These are phyloP conservation scores for Neofusicoccum cordaticola DNA, from an alignment of 2,329 filamentous ascomycete genomes.

Conservation along the genomic window DNA sequence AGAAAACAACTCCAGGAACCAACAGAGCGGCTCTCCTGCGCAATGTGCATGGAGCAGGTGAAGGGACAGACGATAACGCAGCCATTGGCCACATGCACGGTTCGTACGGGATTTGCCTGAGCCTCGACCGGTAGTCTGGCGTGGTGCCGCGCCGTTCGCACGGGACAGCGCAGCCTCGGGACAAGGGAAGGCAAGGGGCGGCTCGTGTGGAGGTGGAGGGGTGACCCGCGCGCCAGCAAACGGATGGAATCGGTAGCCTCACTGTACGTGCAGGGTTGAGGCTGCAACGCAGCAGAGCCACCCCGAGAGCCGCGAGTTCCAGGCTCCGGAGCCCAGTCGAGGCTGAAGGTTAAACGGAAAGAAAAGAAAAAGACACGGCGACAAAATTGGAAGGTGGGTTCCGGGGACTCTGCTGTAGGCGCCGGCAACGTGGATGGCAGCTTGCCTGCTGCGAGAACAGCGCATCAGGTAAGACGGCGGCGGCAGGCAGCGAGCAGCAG, in stretches of 20 bases:
- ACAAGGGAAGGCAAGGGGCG: not conserved
- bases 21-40: not conserved
- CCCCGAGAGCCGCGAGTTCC: not conserved
- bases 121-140: not conserved
- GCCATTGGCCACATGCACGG: not conserved
- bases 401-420: too few species aligned
- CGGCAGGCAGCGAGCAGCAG: not conserved
- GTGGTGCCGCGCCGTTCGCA: not conserved
- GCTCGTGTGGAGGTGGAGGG: not conserved
- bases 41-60: not conserved
- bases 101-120: not conserved
- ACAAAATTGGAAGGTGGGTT: too few species aligned
- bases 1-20: not conserved
- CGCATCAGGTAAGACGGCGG: conserved; percentile 9
- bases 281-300: not conserved
- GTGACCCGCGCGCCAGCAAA: not conserved
- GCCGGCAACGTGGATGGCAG: not conserved
- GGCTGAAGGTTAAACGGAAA: too few species aligned
- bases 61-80: not conserved
- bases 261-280: not conserved
- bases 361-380: too few species aligned
- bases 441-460: conserved; percentile 2
- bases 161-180: not conserved
- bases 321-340: not conserved
- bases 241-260: not conserved